Base-by-base conservation (phyloP, 1,284 basidiomycete genomes). In the Ceratobasidium sp. region DNA sequence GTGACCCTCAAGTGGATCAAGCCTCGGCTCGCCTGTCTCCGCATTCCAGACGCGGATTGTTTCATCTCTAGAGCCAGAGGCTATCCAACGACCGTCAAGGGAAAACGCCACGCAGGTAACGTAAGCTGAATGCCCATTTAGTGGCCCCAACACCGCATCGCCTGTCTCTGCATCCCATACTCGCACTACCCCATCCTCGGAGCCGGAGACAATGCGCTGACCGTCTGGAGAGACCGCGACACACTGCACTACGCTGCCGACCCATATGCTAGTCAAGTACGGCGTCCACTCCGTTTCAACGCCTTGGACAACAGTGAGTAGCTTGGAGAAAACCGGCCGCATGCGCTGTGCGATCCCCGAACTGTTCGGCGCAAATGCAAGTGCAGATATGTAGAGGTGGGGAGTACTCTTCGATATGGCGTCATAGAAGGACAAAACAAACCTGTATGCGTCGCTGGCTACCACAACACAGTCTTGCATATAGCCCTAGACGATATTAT, bases 341-440 rank as follows among this genome's bases (percentile, higher is more conserved):
- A 42, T 26, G 23, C 66, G 28, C n/a, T 44, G 28, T 20, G 28
- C n/a, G 3, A 23, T 44, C 44, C 10, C 28, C n/a, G 39, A 68
- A 26, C 33, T 68, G 3, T 12, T 28, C n/a, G 66, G n/a, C n/a
- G 40, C 66, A n/a, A 70, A 56, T 3, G 68, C 46, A n/a, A 70
- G 28, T 40, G 68, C 68, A 1, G 68, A 70, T 13, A 70, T 39
- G 53, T 70, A 70, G 3, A 70, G 68, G 33, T 70, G 68, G 3
- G 68, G 51, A 9, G 49, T 39, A 20, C 51, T 56, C 20, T 40
- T 26, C 23, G 51, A 53, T 56, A 70, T 70, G 1, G 68, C 51
- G 13, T 53, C 15, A n/a, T 56, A 70, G 40, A 70, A 70, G 3
- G 68, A 49, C 3, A 53, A 3, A 0, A 70, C 33, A 56, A 70